A percentile compares a stretch with the other conserved stretches of the same genome.
Evolutionary conservation across 2,329 filamentous ascomycete genomes (phyloP).

Genomic region (Colletotrichum sp.): DNA sequence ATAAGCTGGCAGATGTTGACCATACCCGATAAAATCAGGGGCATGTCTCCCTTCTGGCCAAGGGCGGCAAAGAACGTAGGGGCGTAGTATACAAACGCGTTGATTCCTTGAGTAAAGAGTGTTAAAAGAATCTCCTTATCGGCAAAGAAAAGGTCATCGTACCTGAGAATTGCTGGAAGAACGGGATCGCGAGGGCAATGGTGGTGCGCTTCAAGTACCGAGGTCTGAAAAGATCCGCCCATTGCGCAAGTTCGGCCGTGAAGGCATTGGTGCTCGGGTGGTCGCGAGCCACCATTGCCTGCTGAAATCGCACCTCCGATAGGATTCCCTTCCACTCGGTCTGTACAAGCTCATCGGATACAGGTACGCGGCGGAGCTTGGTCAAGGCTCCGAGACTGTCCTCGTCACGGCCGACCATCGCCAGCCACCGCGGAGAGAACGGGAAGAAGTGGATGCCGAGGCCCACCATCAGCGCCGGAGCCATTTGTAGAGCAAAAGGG

Average conservation of each 20-base stretch:
- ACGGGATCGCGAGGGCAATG: conserved; percentile 37
- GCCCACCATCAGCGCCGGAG: conserved; percentile 42
- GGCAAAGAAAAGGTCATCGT: neutral
- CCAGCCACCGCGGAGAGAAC: conserved; percentile 50
- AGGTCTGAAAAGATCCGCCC: conserved; percentile 51
- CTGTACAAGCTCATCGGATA: conserved; percentile 45
- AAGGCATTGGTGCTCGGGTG: conserved; percentile 36
- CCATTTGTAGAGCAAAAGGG: conserved; percentile 51
- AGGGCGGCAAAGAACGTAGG: conserved; percentile 29
- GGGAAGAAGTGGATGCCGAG: conserved; percentile 49
- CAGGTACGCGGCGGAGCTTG: conserved; percentile 44
- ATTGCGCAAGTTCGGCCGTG: conserved; percentile 48
- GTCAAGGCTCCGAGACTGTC: conserved; percentile 41
- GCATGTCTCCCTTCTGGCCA: conserved; percentile 30
- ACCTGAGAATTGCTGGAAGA: conserved; percentile 27
- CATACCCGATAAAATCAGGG: conserved; percentile 36
- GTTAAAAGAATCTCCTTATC: no score
- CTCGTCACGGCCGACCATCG: conserved; percentile 39
- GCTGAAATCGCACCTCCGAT: conserved; percentile 51
- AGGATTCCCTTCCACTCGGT: conserved; percentile 54
- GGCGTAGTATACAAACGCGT: conserved; percentile 29
- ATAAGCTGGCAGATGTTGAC: conserved; percentile 38
- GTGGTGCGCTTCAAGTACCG: conserved; percentile 46
- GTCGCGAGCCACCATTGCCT: conserved; percentile 40
- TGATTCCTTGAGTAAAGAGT: conserved; percentile 17